Evolutionary conservation across 192 early-diverging fungal species (phyloP).

Genomic region (Podila clonocystis): DNA sequence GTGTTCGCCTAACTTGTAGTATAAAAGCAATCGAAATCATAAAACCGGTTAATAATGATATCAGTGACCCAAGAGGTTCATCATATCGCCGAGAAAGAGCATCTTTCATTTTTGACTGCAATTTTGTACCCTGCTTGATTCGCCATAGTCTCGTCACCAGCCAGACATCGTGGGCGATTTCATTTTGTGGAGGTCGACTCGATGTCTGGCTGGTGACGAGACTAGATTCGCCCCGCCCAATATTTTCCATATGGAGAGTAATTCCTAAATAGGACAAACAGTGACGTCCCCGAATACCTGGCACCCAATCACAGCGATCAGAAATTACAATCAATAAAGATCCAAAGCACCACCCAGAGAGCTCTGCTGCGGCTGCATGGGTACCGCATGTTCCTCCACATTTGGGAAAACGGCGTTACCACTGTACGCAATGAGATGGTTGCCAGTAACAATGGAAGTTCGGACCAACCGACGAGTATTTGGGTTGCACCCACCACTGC

Average conservation of each 20-base stretch:
- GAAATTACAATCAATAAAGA: constrained; percentile 72
- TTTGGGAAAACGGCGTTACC: constrained; percentile 86
- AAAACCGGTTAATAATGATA: constrained; percentile 73
- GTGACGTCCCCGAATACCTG: constrained; percentile 74
- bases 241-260: constrained; percentile 67
- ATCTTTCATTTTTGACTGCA: too few species aligned
- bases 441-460: constrained; percentile 71
- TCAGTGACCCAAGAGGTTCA: constrained; percentile 80
- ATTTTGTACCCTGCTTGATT: too few species aligned
- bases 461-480: constrained; percentile 54
- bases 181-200: too few species aligned
- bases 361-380: constrained; percentile 76
- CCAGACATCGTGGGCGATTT: too few species aligned
- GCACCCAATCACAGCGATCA: constrained; percentile 76
- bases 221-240: too few species aligned
- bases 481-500: constrained; percentile 12
- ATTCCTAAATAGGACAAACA: constrained; percentile 71
- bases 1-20: constrained; percentile 73
- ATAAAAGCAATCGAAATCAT: constrained; percentile 79
- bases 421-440: constrained; percentile 77
- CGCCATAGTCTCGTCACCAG: too few species aligned
- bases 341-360: constrained; percentile 59
- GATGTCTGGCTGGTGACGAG: too few species aligned
- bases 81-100: constrained; percentile 81
- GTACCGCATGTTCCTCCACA: constrained; percentile 77